Evolutionary conservation across 1,284 basidiomycete genomes (phyloP), one percentile per base, ranked within the genome.

Genomic region (Phellinidium pouzarii): DNA sequence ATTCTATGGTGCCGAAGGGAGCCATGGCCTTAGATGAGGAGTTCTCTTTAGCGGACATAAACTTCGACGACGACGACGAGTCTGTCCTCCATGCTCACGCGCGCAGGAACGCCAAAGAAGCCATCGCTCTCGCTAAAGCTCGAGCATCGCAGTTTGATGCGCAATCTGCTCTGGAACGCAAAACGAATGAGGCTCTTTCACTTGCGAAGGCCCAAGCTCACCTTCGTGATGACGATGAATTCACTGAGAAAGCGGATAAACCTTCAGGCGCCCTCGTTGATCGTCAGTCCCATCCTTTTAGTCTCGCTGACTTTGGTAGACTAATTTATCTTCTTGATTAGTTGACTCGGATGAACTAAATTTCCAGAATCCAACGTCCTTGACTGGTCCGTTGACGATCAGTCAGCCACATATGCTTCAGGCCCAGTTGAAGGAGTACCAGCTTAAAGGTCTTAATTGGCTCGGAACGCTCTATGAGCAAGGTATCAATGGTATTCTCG

Each of bases 401-500:
- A 80, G 82, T 27, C 96, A 99, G 66, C 96, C 96, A 19, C 88
- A 85, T 70, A 96, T 99, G 88, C 77, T 99, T 58, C 94, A 93
- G 78, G 93, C 94, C 12, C 90, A 94, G 61, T 74, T 99, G 53
- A 99, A 99, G 70, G 96, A 99, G 69, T 99, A 99, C 67, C 96
- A 99, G 69, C 71, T 99, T 59, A 99, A 99, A 67, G 96, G 96
- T 60, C 76, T 99, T 46, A 99, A 97, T 59, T 99, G 96, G 96
- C 77, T 99, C 20, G 96, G 88, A 27, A 98, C 95, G 22, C 72
- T 99, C 41, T 99, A 99, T 67, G 96, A 99, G 69, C 95, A 99
- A 68, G 96, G 96, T 49, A 99, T 99, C 76, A 98, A 98, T 65
- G 94, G 94, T 57, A 98, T 98, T 62, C 78, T 98, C 12, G 94